These are phyloP conservation scores for Pythium brassicae DNA, from an alignment of 352 stramenopile species.

Conservation along the genomic window DNA sequence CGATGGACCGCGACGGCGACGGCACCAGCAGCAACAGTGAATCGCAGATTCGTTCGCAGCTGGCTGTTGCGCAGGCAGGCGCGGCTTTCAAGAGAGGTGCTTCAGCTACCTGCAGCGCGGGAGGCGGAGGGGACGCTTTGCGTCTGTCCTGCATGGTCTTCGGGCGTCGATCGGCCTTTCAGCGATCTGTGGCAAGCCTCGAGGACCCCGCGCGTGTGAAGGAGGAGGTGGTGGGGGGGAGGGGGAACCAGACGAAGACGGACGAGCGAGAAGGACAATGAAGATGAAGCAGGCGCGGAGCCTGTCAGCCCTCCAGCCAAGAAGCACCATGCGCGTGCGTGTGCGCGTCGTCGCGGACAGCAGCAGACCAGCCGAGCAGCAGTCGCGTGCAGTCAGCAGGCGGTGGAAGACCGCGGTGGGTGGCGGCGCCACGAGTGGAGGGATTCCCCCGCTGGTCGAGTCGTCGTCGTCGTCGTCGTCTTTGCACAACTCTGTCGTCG, in stretches of 20 bases:
- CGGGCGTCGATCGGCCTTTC: conserved; percentile 8
- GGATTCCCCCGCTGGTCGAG: background rate
- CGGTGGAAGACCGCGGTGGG: conserved; percentile 1
- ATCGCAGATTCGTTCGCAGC: conserved; percentile 1
- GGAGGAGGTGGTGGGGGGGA: background rate
- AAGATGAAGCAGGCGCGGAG: background rate
- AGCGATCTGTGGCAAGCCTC: conserved; percentile 9
- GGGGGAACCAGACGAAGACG: conserved; percentile 2
- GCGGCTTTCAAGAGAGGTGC: background rate
- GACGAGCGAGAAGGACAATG: conserved; percentile 1
- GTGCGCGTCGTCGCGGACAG: background rate
- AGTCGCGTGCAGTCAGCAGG: background rate
- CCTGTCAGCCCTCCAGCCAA: background rate
- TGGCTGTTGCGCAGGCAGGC: background rate
- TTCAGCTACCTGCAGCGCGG: background rate
- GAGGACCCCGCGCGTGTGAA: conserved; percentile 1
- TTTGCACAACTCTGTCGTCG: background rate
- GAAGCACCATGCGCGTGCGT: background rate
- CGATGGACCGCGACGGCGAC: background rate
- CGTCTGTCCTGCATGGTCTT: conserved; percentile 9
- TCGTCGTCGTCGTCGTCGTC: background rate
- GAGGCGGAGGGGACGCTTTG: background rate
- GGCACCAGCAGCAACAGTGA: background rate
- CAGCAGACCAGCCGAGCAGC: conserved; percentile 2
- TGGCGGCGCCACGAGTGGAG: background rate